These are phyloP conservation scores for Porphyra umbilicalis DNA, from an alignment of 31 red algal species.

Conservation along the genomic window DNA sequence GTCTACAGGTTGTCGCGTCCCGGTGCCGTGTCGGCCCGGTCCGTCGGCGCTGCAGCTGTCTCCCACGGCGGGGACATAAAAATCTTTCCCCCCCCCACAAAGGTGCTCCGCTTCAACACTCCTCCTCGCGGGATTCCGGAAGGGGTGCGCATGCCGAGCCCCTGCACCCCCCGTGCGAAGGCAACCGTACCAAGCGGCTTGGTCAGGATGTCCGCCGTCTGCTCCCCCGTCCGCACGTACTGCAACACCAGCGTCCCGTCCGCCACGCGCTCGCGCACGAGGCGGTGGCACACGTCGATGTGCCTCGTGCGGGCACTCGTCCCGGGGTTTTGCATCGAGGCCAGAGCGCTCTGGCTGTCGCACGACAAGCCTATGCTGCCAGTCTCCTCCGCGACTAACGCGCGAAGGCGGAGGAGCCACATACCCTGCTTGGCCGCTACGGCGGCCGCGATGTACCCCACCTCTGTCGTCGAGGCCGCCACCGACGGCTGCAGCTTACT, in stretches of 20 bases:
- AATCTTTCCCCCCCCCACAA: no score
- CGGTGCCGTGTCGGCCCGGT: no score
- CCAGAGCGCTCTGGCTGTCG: conserved; percentile 4
- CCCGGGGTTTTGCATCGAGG: not conserved
- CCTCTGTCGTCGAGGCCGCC: conserved; percentile 21
- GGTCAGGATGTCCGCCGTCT: conserved; percentile 1
- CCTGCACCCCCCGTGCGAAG: no score
- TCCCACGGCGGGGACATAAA: no score
- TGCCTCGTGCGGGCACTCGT: conserved; percentile 15
- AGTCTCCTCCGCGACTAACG: not conserved
- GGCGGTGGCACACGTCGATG: conserved; percentile 4
- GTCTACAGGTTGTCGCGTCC: no score
- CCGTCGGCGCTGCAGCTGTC: no score
- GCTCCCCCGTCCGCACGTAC: not conserved
- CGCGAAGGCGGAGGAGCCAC: conserved; percentile 1
- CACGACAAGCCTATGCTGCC: no score
- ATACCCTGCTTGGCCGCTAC: not conserved
- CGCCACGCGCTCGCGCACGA: no score
- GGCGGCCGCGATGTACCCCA: conserved; percentile 8
- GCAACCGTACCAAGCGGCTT: no score
- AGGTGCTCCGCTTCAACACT: conserved; percentile 14
- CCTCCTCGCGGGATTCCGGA: conserved; percentile 8
- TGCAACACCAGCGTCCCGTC: not conserved
- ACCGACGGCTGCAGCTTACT: not conserved
- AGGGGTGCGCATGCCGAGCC: no score